A percentile compares a stretch with the other conserved stretches of the same genome.
phyloP scores from a whole-genome alignment of 768 basidiomycete species.

The Favolaschia claudopus region DNA sequence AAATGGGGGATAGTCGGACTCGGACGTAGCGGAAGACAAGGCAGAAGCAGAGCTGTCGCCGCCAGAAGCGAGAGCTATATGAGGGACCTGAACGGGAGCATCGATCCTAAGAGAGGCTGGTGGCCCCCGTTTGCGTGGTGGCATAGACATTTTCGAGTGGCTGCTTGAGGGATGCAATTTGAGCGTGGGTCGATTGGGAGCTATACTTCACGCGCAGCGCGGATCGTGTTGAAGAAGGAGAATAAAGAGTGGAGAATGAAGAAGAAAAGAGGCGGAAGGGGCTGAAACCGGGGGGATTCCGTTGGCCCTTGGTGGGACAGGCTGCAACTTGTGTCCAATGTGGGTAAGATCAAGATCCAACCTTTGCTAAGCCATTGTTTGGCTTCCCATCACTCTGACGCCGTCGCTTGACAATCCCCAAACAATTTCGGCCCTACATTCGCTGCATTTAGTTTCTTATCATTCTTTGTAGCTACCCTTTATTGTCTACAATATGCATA shows the following conservation, averaged over 20 bases:
- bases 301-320: too few species aligned
- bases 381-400: not conserved
- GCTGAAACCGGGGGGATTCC: constrained; percentile 17
- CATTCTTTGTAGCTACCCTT: too few species aligned
- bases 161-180: constrained; percentile 38
- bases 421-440: too few species aligned
- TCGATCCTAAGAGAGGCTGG: constrained; percentile 56
- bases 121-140: constrained; percentile 56
- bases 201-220: constrained; percentile 53
- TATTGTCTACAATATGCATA: too few species aligned
- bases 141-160: constrained; percentile 42
- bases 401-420: too few species aligned
- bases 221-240: constrained; percentile 34
- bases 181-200: constrained; percentile 38
- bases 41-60: constrained; percentile 58
- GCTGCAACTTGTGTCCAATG: too few species aligned
- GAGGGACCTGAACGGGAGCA: constrained; percentile 55
- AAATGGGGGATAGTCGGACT: constrained; percentile 58
- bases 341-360: not conserved
- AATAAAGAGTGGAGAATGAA: constrained; percentile 34
- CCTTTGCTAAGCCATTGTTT: constrained; percentile 3
- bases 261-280: constrained; percentile 28
- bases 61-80: constrained; percentile 54
- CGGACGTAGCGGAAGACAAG: constrained; percentile 59
- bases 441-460: too few species aligned